Base-by-base conservation (phyloP, 2,329 filamentous ascomycete species). In the Didymella glomerata region DNA sequence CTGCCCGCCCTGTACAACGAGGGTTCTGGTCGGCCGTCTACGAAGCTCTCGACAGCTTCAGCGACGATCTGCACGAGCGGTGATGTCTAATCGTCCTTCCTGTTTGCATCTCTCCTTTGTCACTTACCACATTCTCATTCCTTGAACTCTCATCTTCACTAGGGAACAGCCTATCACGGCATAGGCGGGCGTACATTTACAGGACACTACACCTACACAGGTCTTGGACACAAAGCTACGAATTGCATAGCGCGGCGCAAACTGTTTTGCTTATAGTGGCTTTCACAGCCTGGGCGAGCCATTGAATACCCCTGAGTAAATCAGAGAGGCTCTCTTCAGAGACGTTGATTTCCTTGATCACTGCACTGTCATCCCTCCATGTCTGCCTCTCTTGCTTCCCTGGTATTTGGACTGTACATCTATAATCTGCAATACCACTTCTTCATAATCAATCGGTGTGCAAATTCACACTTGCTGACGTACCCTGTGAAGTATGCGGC, bases 1-100 rank as follows among this genome's bases (percentile, higher is more conserved):
- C 67, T 7, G 49, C n/a, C 28, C 56, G 48, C 27, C 25, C 55
- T 13, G 42, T 36, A 20, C 44, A 40, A 45, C 48, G 60, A 2
- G 63, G 64, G 48, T 69, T 72, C 47, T 72, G 69, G 69, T 42
- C 56, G 14, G 63, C 66, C 0, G 49, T 72, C 42, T 65, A 60
- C 5, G 64, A 68, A 18, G 68, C 69, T 0, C 44, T 72, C 16
- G 69, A 72, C 38, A 50, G 54, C 2, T 60, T 70, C 54, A 63
- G 68, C 10, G 54, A 56, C 4, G 48, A 60, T 32, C 36, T 60
- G 32, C 56, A 59, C 16, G 56, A 59, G 41, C 56, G 45, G 18
- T 59, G 41, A 54, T 41, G 16, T 25, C 24, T 46, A 7, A 11
- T 27, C 7, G 24, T 42, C 13, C 24, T 20, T 18, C 14, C n/a